Evolutionary conservation across 768 basidiomycete genomes (phyloP).

Genomic region (Naganishia onofrii): DNA sequence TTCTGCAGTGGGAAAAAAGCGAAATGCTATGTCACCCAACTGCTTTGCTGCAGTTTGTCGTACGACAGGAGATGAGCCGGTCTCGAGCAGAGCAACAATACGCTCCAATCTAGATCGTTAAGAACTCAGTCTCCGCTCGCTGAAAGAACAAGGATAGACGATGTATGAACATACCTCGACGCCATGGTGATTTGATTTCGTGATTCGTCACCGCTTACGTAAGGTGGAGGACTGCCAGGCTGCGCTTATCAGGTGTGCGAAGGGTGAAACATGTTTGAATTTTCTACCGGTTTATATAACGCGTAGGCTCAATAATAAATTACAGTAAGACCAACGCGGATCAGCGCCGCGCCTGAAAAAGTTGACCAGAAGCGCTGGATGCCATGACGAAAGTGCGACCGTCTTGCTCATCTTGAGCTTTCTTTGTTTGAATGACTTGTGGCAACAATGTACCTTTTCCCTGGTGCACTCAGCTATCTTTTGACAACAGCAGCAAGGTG

Average conservation of each 20-base stretch:
- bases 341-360: constrained; percentile 8
- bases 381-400: too few relatives aligned
- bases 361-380: neutral
- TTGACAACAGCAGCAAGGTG: too few relatives aligned
- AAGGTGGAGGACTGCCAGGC: neutral
- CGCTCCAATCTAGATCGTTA: constrained; percentile 74
- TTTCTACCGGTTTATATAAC: constrained; percentile 20
- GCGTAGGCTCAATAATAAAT: neutral
- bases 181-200: too few relatives aligned
- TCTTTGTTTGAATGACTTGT: too few relatives aligned
- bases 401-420: too few relatives aligned
- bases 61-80: constrained; percentile 84
- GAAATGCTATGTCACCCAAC: constrained; percentile 69
- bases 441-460: too few relatives aligned
- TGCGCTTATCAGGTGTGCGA: neutral
- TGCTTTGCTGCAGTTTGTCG: constrained; percentile 95
- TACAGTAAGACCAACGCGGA: too few relatives aligned
- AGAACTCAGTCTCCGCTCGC: neutral
- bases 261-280: neutral
- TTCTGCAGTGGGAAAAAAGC: constrained; percentile 26
- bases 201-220: constrained; percentile 4
- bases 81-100: constrained; percentile 90
- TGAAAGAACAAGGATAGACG: neutral
- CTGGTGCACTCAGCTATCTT: too few relatives aligned
- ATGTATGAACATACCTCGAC: constrained; percentile 3